Base-by-base conservation (phyloP, 176 grass and related monocot species). In the Hordeum marinum region DNA sequence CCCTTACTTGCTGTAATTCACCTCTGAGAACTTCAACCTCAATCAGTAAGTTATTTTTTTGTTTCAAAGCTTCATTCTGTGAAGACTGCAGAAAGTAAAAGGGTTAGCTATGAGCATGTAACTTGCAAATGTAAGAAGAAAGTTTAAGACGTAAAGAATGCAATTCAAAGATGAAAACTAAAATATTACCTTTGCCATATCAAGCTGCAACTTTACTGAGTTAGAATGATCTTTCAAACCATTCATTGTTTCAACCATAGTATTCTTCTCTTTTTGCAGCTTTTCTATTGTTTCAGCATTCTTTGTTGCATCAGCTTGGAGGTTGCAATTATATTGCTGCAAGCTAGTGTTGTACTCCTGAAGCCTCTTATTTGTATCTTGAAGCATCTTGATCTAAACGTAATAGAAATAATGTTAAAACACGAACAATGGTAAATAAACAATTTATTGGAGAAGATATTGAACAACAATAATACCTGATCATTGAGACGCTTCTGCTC, bases 261-360 rank as follows among this genome's bases (percentile, higher is more conserved):
- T 88, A 72, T 87, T 99, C 90, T 99, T 99, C 84, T 99, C 97
- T 11, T 90, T 94, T 61, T 91, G 85, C 27, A 99, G 74, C 72
- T 92, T 99, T 48, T 89, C 59, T 54, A 88, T 91, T 40, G 86
- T 64, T 14, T 96, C 90, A 7, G 69, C 84, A 43, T 91, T 90
- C 81, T 96, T 92, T 12, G 77, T 78, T 42, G 83, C 82, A 48
- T 96, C 97, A 45, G 88, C 87, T 78, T 99, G 97, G 50, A 99
- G 88, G 73, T 90, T 96, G 85, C 90, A 78, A 61, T 96, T 99
- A 62, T 99, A 99, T 25, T 92, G 91, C 54, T 99, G 97, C 79
- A 99, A 87, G 59, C 94, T 99, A 65, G 89, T 91, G 66, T 96
- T 99, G 75, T 99, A 96, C 39, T 96, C 93, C 32, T 93, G 91